These are phyloP conservation scores for Parasitella parasitica DNA, from an alignment of 371 early-diverging fungal species.

Conservation along the genomic window DNA sequence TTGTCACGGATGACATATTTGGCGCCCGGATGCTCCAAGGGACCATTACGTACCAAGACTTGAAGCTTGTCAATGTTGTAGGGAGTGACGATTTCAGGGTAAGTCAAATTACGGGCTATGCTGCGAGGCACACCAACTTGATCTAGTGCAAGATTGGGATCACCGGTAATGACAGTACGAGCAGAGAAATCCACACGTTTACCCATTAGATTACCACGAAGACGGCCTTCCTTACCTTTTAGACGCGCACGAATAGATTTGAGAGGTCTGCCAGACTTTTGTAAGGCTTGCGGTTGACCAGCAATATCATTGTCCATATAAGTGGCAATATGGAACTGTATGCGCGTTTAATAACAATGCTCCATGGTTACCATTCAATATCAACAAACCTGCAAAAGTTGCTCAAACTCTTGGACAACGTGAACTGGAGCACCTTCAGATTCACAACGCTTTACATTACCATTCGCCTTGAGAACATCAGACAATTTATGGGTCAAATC, in stretches of 20 bases:
- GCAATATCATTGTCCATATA: slow-evolving; percentile 99
- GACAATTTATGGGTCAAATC: slow-evolving; percentile 98
- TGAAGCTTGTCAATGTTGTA: slow-evolving; percentile 95
- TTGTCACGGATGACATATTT: slow-evolving; percentile 98
- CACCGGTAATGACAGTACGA: slow-evolving; percentile 99
- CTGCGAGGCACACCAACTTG: slow-evolving; percentile 99
- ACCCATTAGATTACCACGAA: slow-evolving; percentile 99
- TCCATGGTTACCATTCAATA: background rate
- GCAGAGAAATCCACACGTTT: slow-evolving; percentile 99
- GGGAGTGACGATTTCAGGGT: slow-evolving; percentile 98
- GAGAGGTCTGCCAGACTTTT: slow-evolving; percentile 96
- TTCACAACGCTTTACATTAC: slow-evolving; percentile 84
- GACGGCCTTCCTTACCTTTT: slow-evolving; percentile 99
- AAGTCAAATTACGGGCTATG: slow-evolving; percentile 98
- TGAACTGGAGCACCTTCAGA: slow-evolving; percentile 97
- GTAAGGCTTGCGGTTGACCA: slow-evolving; percentile 96
- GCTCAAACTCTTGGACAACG: slow-evolving; percentile 94
- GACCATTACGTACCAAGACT: slow-evolving; percentile 94
- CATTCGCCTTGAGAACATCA: slow-evolving; percentile 98
- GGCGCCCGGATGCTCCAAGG: slow-evolving; percentile 98
- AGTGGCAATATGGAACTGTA: slow-evolving; percentile 95
- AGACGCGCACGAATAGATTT: slow-evolving; percentile 98
- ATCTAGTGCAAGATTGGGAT: slow-evolving; percentile 97
- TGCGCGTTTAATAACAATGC: background rate
- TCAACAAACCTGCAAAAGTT: slow-evolving; percentile 76